Percentiles rank a stretch among this genome's conserved stretches.
phyloP scores from a whole-genome alignment of 129 eudicot species.

The Helianthus tuberosus region DNA sequence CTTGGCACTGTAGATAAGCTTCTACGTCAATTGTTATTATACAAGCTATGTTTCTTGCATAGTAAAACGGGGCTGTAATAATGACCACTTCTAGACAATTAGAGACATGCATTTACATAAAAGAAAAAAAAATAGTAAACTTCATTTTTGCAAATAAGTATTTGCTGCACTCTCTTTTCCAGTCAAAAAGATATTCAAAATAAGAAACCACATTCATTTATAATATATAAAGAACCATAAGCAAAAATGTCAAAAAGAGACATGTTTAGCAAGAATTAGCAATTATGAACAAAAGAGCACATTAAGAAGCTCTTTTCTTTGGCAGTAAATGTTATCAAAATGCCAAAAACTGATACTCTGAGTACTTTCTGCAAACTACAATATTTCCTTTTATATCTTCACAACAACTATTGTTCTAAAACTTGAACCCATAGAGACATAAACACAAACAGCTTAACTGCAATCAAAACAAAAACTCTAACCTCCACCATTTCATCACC shows the following conservation, averaged over 20 bases:
- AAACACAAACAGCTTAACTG: constrained; percentile 16
- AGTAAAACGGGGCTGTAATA: not conserved
- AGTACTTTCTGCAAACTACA: not conserved
- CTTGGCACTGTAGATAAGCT: too few relatives aligned
- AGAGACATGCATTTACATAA: constrained; percentile 18
- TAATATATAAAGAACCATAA: not conserved
- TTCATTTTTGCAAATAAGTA: not conserved
- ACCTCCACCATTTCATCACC: constrained; percentile 82
- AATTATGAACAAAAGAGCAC: constrained; percentile 6
- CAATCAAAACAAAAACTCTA: constrained; percentile 12
- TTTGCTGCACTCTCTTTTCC: constrained; percentile 1
- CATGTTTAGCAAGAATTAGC: not conserved
- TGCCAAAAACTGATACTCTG: too few relatives aligned
- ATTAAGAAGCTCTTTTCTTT: not conserved
- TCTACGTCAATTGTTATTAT: too few relatives aligned
- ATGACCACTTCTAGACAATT: constrained; percentile 6
- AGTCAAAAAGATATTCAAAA: not conserved
- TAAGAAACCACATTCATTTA: not conserved
- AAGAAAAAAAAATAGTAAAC: not conserved
- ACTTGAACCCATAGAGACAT: not conserved
- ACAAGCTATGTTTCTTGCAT: constrained; percentile 4
- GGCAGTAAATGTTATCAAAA: not conserved
- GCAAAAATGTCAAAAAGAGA: not conserved
- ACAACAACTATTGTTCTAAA: not conserved
- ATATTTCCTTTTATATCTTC: too few relatives aligned